phyloP scores from a whole-genome alignment of 306 rosid species.

The Lathyrus tuberosus region DNA sequence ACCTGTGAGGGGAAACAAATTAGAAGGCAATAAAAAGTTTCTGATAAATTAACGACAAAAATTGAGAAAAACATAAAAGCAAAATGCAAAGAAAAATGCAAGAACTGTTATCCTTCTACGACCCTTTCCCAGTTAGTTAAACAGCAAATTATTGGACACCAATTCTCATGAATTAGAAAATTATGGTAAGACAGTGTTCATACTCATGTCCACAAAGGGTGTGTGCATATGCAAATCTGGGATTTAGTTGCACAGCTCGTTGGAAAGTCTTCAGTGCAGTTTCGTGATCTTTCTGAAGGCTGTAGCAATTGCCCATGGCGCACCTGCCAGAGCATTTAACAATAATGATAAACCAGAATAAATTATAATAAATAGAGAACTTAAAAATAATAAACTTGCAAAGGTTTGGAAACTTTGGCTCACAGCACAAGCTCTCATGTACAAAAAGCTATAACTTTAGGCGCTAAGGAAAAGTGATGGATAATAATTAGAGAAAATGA shows the following conservation, averaged over 20 bases:
- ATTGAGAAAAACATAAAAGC: not conserved
- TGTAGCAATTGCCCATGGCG: slow-evolving; percentile 64
- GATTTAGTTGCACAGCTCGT: slow-evolving; percentile 90
- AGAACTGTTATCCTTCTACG: not conserved
- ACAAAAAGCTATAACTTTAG: no score
- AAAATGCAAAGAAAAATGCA: slow-evolving; percentile 16
- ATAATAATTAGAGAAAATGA: slow-evolving; percentile 12
- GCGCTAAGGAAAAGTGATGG: not conserved
- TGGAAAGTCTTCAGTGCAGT: slow-evolving; percentile 83
- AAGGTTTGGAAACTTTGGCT: no score
- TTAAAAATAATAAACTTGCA: not conserved
- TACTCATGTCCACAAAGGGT: slow-evolving; percentile 99
- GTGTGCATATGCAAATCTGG: slow-evolving; percentile 97
- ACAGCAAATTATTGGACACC: slow-evolving; percentile 14
- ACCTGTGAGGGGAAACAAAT: slow-evolving; percentile 53
- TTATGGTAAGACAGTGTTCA: slow-evolving; percentile 30
- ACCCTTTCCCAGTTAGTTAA: not conserved
- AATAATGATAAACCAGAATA: slow-evolving; percentile 25
- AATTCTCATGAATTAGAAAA: not conserved
- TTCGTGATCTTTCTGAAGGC: slow-evolving; percentile 60
- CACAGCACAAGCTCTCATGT: no score
- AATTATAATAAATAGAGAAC: slow-evolving; percentile 16
- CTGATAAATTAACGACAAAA: not conserved
- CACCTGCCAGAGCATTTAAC: slow-evolving; percentile 49
- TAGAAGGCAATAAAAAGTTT: slow-evolving; percentile 36